phyloP scores from a whole-genome alignment of 371 early-diverging fungal species.

The Chytridium lagenaria region DNA sequence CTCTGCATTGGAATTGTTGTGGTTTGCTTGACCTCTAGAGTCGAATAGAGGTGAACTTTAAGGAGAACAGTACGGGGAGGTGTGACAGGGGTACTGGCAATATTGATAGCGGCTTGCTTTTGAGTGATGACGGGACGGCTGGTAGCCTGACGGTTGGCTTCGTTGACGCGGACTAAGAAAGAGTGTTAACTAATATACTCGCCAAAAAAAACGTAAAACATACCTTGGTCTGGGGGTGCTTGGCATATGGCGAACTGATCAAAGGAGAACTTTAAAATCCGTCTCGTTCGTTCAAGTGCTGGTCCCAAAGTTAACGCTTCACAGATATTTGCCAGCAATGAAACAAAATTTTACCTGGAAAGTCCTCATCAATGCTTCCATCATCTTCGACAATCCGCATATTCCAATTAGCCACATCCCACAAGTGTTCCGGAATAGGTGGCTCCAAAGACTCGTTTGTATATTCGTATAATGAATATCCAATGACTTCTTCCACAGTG shows the following conservation, averaged over 20 bases:
- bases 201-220: constrained; percentile 28
- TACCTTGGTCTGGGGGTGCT: constrained; percentile 77
- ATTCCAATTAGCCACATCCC: constrained; percentile 78
- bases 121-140: constrained; percentile 54
- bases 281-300: constrained; percentile 86
- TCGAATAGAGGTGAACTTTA: constrained; percentile 65
- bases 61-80: constrained; percentile 49
- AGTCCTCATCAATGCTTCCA: constrained; percentile 93
- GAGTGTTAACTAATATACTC: background rate
- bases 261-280: constrained; percentile 85
- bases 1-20: constrained; percentile 83
- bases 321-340: background rate
- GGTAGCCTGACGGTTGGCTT: constrained; percentile 49
- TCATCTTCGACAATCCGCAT: constrained; percentile 93
- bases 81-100: constrained; percentile 24
- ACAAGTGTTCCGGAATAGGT: constrained; percentile 64
- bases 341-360: constrained; percentile 73
- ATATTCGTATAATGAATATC: constrained; percentile 83
- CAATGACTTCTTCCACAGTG: constrained; percentile 91
- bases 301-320: background rate
- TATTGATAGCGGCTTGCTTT: constrained; percentile 29
- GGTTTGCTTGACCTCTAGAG: constrained; percentile 76
- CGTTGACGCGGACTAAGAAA: constrained; percentile 32
- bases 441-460: constrained; percentile 69
- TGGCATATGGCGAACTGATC: constrained; percentile 90